Evolutionary conservation across 2,329 filamentous ascomycete genomes (phyloP).

Genomic region (Thermoascus crustaceus): DNA sequence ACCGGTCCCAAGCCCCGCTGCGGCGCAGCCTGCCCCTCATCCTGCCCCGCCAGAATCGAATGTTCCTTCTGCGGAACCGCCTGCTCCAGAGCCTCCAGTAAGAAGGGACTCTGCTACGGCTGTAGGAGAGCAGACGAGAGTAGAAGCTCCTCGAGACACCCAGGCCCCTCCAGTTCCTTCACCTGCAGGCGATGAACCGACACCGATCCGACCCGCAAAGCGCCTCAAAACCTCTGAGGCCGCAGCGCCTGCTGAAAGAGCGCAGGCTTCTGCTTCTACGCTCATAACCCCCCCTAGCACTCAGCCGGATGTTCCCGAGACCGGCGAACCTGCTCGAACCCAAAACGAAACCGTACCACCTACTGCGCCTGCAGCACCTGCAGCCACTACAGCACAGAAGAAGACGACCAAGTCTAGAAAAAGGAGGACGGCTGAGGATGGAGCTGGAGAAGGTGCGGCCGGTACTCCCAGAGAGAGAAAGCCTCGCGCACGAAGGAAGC

Average conservation of each 20-base stretch:
- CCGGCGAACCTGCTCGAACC: constrained; percentile 12
- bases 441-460: constrained; percentile 15
- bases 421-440: constrained; percentile 18
- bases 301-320: constrained; percentile 13
- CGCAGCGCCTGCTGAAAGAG: constrained; percentile 5
- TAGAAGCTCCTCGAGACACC: background rate
- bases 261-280: constrained; percentile 7
- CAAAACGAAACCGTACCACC: constrained; percentile 9
- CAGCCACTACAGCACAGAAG: constrained; percentile 15
- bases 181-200: constrained; percentile 1
- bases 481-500: constrained; percentile 25
- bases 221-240: constrained; percentile 15
- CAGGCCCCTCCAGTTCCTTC: too few species aligned
- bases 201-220: constrained; percentile 21
- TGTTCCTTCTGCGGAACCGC: too few species aligned
- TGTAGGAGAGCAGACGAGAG: too few species aligned
- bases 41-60: background rate
- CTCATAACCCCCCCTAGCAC: constrained; percentile 20
- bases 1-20: constrained; percentile 2
- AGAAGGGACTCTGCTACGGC: too few species aligned
- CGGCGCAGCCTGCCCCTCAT: background rate
- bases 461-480: constrained; percentile 16
- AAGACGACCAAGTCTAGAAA: constrained; percentile 16
- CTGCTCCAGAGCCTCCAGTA: too few species aligned
- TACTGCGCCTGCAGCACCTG: constrained; percentile 15